Evolutionary conservation across 257 asterid genomes (phyloP), one percentile per base, ranked within the genome.

Genomic region (Nicotiana undulata): DNA sequence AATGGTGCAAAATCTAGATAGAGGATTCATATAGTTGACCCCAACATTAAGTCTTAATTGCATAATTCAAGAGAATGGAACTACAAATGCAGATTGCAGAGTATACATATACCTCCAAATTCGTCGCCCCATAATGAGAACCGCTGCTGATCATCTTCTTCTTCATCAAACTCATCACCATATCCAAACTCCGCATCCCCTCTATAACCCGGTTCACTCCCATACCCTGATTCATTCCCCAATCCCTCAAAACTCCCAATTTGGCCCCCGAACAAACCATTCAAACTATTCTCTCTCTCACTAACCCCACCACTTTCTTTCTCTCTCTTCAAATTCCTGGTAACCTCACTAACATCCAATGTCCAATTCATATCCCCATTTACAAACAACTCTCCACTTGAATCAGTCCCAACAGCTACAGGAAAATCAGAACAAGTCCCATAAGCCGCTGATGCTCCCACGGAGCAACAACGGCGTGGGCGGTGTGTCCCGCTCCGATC

Each of bases 181-280:
- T 93, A 91, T 29, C 96, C 99, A 61, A 85, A 86, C 88, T 95
- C 99, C 0, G 89, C 99, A 82, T 95, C 98, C 9, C 98, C 99
- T 12, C 97, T 75, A 79, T 95, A 92, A 44, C 99, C 99, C 3
- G 99, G 97, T 85, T 93, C 99, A 80, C 98, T 95, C 77, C 98
- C 99, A 64, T 95, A 95, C 59, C 99, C 99, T 0, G 98, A 93
- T 66, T 93, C 98, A 49, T 89, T 91, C 72, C 93, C 98, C 86
- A 82, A 86, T 22, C 78, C 83, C 52, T 92, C 93, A 58, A 85
- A 82, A 86, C 85, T 91, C 63, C 93, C 93, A 84, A 85, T 85
- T 80, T 88, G 94, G 72, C 24, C 91, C 15, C 15, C 95, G 32
- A 59, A 80, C 80, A 86, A 95, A 51, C 61, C 83, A 75, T 79